A percentile compares a stretch with the other conserved stretches of the same genome.
Evolutionary conservation across 495 filamentous ascomycete genomes (phyloP).

Genomic region (Penicillium turbatum): DNA sequence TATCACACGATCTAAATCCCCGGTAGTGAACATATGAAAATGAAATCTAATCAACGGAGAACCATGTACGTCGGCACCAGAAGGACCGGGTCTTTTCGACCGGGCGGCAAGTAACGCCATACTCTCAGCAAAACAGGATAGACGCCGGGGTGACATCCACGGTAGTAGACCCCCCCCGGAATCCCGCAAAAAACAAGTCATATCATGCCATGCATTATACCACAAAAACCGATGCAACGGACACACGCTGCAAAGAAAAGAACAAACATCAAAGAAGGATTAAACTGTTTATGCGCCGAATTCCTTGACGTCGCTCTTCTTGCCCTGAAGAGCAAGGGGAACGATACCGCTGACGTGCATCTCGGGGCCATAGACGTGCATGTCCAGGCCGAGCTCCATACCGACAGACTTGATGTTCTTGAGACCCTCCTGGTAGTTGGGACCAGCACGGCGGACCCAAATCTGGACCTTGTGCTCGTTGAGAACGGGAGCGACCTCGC

Average conservation of each 20-base stretch:
- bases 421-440: conserved; percentile 99
- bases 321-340: conserved; percentile 60
- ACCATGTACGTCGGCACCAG: conserved; percentile 32
- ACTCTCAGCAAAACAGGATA: conserved; percentile 26
- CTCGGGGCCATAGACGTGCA: conserved; percentile 97
- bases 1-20: conserved; percentile 30
- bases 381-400: conserved; percentile 84
- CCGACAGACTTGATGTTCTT: conserved; percentile 99
- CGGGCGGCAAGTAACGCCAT: conserved; percentile 32
- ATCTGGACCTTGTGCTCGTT: conserved; percentile 98
- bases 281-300: conserved; percentile 40
- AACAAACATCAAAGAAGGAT: conserved; percentile 15
- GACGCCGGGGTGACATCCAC: conserved; percentile 14
- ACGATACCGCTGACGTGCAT: conserved; percentile 80
- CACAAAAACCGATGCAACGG: conserved; percentile 37
- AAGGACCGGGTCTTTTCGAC: conserved; percentile 30
- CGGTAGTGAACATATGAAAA: conserved; percentile 29
- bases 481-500: conserved; percentile 80
- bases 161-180: conserved; percentile 5
- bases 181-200: conserved; percentile 29
- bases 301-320: conserved; percentile 52
- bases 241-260: conserved; percentile 33
- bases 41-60: conserved; percentile 27
- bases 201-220: conserved; percentile 48
- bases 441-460: conserved; percentile 98